Conservation (phyloP, 1,139 yeast genomes). For the Saccharomyces hybrid region DNA sequence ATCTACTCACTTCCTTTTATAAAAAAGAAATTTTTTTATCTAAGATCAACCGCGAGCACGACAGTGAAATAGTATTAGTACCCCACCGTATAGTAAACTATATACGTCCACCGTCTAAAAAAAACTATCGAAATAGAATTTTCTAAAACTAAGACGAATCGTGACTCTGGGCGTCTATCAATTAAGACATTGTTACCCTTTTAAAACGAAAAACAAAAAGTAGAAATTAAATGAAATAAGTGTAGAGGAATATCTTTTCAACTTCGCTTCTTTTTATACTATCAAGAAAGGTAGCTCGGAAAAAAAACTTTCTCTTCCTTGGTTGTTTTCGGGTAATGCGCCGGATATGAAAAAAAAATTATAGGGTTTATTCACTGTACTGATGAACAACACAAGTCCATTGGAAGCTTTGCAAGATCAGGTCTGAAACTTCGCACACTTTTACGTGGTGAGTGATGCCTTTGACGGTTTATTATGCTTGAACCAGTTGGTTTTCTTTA, state of each 20-base stretch:
- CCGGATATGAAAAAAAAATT: not conserved
- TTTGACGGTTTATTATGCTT: not conserved
- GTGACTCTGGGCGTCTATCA: slow-evolving; percentile 94
- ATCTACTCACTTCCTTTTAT: slow-evolving; percentile 3
- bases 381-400: not conserved
- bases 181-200: slow-evolving; percentile 58
- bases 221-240: not conserved
- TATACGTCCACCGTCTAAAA: slow-evolving; percentile 30
- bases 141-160: slow-evolving; percentile 32
- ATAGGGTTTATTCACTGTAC: not conserved
- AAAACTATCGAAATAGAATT: slow-evolving; percentile 10
- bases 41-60: slow-evolving; percentile 93
- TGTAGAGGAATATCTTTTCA: not conserved
- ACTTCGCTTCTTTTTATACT: not conserved
- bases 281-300: not conserved
- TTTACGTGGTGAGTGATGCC: not conserved
- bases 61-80: slow-evolving; percentile 30
- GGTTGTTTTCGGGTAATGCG: not conserved
- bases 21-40: slow-evolving; percentile 35
- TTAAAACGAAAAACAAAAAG: slow-evolving; percentile 4
- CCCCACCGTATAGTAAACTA: slow-evolving; percentile 21
- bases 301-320: not conserved
- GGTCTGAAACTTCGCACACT: not conserved
- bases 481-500: not conserved
- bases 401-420: not conserved